Conservation (phyloP, 495 filamentous ascomycete genomes). For the Clavariopsis aquatica region DNA sequence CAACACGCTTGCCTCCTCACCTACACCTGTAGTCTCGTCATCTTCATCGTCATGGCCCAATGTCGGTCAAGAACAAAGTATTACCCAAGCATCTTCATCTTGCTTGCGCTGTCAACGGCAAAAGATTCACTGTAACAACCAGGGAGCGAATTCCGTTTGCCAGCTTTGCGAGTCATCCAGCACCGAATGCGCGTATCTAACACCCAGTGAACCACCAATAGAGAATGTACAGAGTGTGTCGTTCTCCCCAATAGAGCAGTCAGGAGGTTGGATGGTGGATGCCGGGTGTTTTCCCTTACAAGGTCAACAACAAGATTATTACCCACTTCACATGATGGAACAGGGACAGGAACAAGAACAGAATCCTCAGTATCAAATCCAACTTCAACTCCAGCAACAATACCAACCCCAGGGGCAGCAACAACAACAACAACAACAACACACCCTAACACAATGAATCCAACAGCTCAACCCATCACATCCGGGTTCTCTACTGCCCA, state of each 20-base stretch:
- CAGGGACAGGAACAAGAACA: not conserved
- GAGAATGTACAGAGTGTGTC: not conserved
- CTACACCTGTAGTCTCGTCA: not conserved
- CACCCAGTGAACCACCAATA: not conserved
- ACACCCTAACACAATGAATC: not conserved
- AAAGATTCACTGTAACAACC: not conserved
- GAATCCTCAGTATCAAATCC: slow-evolving; percentile 1
- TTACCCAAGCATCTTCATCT: not conserved
- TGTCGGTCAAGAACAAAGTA: not conserved
- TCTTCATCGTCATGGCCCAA: not conserved
- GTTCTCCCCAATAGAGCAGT: not conserved
- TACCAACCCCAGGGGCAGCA: slow-evolving; percentile 4
- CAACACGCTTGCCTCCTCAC: not conserved
- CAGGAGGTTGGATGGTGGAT: not conserved
- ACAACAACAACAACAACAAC: slow-evolving; percentile 2
- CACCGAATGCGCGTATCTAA: not conserved
- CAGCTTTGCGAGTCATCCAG: not conserved
- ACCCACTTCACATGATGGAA: too few species aligned
- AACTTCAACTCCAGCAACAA: not conserved
- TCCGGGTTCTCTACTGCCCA: not conserved
- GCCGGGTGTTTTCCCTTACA: not conserved
- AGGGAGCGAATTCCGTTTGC: not conserved
- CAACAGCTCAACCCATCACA: too few species aligned
- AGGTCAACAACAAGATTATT: too few species aligned
- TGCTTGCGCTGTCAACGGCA: not conserved